A percentile compares a stretch with the other conserved stretches of the same genome.
Evolutionary conservation across 768 basidiomycete genomes (phyloP).

Genomic region (Clitopilus passeckerianus): DNA sequence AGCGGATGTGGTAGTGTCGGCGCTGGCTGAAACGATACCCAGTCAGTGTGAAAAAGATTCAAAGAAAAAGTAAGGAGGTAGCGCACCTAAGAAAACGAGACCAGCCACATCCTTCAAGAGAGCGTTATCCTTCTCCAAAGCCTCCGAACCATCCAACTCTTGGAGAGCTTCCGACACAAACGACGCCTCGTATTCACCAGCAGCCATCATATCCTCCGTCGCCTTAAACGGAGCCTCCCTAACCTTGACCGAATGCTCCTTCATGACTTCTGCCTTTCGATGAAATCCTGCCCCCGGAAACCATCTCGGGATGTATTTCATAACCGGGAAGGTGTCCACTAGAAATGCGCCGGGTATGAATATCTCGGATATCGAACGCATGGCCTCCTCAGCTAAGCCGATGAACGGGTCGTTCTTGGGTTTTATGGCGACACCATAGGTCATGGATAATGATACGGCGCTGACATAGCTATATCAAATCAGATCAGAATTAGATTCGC

Average conservation of each 20-base stretch:
- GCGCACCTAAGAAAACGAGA: not conserved
- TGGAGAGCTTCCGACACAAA: not conserved
- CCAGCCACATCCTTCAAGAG: not conserved
- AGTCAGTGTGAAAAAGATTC: no score
- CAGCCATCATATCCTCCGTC: slow-evolving; percentile 11
- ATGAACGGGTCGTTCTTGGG: slow-evolving; percentile 6
- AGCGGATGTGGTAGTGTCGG: not conserved
- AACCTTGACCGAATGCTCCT: slow-evolving; percentile 12
- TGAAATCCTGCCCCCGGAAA: slow-evolving; percentile 32
- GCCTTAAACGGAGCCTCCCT: slow-evolving; percentile 18
- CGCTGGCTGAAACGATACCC: not conserved
- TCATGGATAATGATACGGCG: not conserved
- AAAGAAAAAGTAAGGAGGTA: no score
- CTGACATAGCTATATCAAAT: not conserved
- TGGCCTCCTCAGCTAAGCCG: slow-evolving; percentile 4
- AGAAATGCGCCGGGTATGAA: slow-evolving; percentile 9
- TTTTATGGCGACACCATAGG: not conserved
- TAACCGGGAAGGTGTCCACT: slow-evolving; percentile 11
- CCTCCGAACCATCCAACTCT: not conserved
- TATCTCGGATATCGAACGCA: slow-evolving; percentile 6
- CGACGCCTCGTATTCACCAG: not conserved
- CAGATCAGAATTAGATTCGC: no score
- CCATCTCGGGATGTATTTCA: slow-evolving; percentile 20
- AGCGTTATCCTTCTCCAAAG: not conserved
- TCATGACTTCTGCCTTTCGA: slow-evolving; percentile 23